Evolutionary conservation across 208 protist species (phyloP).

Genomic region (Naegleria gruberi): DNA sequence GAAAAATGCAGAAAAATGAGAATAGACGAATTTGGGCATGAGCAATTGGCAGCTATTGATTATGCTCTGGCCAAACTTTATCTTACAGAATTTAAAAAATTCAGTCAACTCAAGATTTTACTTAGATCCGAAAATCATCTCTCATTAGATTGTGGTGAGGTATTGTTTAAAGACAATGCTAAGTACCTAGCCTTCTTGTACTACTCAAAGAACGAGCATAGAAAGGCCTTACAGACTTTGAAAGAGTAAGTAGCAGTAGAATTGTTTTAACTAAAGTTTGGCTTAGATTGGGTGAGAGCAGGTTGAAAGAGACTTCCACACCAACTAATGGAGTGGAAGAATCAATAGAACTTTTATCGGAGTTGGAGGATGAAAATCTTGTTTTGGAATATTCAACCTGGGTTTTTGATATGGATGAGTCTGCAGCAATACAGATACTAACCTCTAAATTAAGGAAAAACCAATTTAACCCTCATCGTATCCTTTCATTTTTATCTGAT

Average conservation of each 20-base stretch:
- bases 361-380: neutral
- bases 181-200: neutral
- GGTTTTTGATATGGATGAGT: neutral
- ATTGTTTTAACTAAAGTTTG: neutral
- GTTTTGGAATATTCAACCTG: neutral
- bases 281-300: neutral
- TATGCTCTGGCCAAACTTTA: neutral
- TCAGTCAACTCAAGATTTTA: neutral
- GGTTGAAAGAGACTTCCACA: neutral
- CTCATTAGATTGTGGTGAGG: neutral
- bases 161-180: neutral
- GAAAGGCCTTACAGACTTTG: neutral
- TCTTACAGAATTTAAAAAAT: conserved; percentile 6
- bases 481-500: neutral
- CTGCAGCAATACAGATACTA: neutral
- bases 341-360: neutral
- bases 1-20: conserved; percentile 3
- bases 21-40: neutral
- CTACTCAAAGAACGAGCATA: neutral
- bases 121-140: neutral
- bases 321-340: neutral
- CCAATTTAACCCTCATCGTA: neutral
- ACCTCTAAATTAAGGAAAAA: neutral
- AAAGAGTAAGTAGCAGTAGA: neutral
- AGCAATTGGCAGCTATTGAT: neutral